These are phyloP conservation scores for Yarrowia galli DNA, from an alignment of 1,139 yeast species.

Conservation along the genomic window DNA sequence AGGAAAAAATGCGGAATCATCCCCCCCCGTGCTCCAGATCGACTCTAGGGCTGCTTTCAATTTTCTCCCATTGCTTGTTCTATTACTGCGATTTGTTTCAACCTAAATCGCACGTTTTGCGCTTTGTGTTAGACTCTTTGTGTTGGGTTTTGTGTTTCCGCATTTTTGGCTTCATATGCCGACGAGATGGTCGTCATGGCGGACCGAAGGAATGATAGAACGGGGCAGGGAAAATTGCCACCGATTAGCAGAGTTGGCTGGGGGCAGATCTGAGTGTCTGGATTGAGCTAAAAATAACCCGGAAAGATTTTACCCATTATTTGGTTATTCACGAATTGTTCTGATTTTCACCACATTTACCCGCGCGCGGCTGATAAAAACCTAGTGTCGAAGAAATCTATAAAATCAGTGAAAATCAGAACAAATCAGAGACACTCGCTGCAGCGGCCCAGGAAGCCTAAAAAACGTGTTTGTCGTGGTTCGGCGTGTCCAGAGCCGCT, in stretches of 20 bases:
- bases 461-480: slow-evolving; percentile 19
- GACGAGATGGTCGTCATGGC: neutral
- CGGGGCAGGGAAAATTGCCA: neutral
- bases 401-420: neutral
- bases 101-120: neutral
- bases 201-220: neutral
- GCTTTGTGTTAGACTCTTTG: neutral
- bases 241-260: too few relatives aligned
- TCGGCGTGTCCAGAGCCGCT: neutral
- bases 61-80: neutral
- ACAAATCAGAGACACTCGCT: neutral
- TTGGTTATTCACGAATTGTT: neutral
- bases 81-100: neutral
- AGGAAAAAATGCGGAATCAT: too few relatives aligned
- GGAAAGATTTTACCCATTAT: too few relatives aligned
- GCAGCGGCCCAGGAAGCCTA: neutral
- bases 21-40: too few relatives aligned
- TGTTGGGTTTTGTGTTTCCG: neutral
- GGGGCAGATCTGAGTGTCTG: too few relatives aligned
- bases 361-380: slow-evolving; percentile 4
- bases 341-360: neutral
- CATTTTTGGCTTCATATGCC: neutral
- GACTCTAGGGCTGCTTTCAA: too few relatives aligned
- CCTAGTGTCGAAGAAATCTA: neutral
- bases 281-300: too few relatives aligned